phyloP scores from a whole-genome alignment of 192 early-diverging fungal species.

The Rhizoclosmatium sp. region DNA sequence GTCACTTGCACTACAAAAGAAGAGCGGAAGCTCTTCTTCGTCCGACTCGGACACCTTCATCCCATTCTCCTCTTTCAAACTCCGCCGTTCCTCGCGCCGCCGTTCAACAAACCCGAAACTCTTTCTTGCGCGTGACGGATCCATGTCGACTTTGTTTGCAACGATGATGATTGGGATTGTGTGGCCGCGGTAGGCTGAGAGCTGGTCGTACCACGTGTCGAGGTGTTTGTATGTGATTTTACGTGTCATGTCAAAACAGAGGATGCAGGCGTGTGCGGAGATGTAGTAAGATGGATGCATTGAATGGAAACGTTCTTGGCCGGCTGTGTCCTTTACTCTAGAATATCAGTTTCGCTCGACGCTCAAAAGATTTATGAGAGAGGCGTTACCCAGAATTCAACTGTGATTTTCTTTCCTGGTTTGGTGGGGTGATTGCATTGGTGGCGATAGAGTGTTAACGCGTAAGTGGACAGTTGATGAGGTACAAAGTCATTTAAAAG shows the following conservation, averaged over 20 bases:
- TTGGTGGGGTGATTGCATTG: conserved; percentile 44
- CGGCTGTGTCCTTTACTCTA: conserved; percentile 63
- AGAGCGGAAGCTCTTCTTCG: conserved; percentile 42
- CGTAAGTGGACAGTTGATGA: conserved; percentile 65
- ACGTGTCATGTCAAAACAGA: conserved; percentile 66
- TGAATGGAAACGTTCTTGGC: conserved; percentile 64
- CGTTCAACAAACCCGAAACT: conserved; percentile 61
- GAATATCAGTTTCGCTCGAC: background rate
- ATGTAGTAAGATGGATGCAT: conserved; percentile 69
- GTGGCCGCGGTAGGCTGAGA: conserved; percentile 44
- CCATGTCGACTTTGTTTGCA: conserved; percentile 70
- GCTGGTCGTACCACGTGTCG: conserved; percentile 65
- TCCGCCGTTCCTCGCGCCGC: conserved; percentile 40
- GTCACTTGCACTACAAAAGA: conserved; percentile 58
- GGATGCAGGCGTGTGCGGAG: conserved; percentile 57
- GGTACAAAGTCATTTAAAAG: conserved; percentile 60
- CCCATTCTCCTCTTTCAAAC: conserved; percentile 22
- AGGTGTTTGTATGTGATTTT: conserved; percentile 72
- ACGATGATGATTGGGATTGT: conserved; percentile 62
- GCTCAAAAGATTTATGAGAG: background rate
- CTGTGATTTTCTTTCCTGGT: conserved; percentile 34
- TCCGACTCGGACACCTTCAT: background rate
- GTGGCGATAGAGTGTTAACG: conserved; percentile 62
- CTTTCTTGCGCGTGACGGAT: conserved; percentile 60
- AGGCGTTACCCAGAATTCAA: conserved; percentile 56